Evolutionary conservation across 1,284 basidiomycete species (phyloP), one percentile per base, ranked within the genome.

Genomic region (Boletus smithii): DNA sequence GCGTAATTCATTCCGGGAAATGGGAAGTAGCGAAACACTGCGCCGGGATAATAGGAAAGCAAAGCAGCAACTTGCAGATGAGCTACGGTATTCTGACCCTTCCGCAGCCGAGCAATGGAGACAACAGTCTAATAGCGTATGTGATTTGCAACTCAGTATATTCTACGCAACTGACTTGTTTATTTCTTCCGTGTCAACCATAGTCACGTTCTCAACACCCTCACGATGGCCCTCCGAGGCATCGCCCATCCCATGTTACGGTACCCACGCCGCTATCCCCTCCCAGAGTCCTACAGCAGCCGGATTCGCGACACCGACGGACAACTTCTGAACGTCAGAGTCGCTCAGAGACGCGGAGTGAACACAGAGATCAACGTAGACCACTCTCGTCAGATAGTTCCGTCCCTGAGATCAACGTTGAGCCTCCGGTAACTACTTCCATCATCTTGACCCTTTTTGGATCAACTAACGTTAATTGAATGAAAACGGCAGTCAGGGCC

Each of bases 51-150:
- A n/a, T n/a, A n/a, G 47, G 46, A 49, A 31, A 36, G 23, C 55
- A 17, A 68, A 55, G 14, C 64, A 63, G 17, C 58, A 51, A 24
- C 31, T 60, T 16, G 67, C 63, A 24, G 69, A 73, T 13, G 63
- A 67, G 17, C 42, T 68, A 16, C 62, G 70, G 41, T 70, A 72
- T 44, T 71, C 69, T 2, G 57, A 72, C 48, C 66, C 72, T 24
- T 54, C 59, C 1, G 51, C 53, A 42, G 50, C 66, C 16, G 69
- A 73, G 36, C 59, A 63, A 29, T 73, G 72, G 72, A 55, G 72
- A 41, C 62, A 51, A 26, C 58, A 60, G 14, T 55, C 62, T 8
- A 60, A 61, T 2, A 49, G 53, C 31, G 66, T 71, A 53, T 3
- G 62, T 48, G 22, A 16, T 37, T n/a, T 8, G 30, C 16, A 9